A percentile compares a stretch with the other conserved stretches of the same genome.
Evolutionary conservation across 106 monocot genomes (phyloP).

Genomic region (Amphibolis antarctica): DNA sequence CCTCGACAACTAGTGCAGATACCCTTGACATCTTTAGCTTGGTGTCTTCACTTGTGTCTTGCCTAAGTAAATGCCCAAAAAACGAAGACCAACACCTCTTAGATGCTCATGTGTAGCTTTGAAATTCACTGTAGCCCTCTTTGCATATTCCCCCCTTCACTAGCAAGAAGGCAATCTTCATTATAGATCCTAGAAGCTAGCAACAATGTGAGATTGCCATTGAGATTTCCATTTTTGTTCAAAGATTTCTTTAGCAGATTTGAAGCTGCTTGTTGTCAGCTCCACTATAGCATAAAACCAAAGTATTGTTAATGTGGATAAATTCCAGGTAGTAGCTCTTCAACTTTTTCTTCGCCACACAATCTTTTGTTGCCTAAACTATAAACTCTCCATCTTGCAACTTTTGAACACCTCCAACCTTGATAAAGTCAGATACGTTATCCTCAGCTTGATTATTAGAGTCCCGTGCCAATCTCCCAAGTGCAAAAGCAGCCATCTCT

Average conservation of each 20-base stretch:
- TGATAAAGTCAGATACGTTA: no score
- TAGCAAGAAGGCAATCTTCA: conserved; percentile 35
- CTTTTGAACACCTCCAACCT: no score
- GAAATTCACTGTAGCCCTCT: conserved; percentile 36
- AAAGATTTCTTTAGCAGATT: conserved; percentile 66
- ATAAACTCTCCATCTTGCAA: no score
- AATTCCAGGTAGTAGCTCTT: conserved; percentile 76
- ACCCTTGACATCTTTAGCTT: conserved; percentile 53
- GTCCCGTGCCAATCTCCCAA: no score
- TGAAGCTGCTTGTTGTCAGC: conserved; percentile 49
- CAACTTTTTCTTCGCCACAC: no score
- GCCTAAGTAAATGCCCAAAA: conserved; percentile 55
- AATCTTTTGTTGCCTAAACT: no score
- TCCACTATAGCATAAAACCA: conserved; percentile 65
- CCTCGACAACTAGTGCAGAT: no score
- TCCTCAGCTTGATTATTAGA: no score
- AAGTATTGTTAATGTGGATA: conserved; percentile 66
- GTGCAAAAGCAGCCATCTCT: no score
- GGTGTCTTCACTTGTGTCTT: no score
- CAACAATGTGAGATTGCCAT: conserved; percentile 49
- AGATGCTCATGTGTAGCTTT: conserved; percentile 41
- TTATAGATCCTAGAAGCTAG: conserved; percentile 82
- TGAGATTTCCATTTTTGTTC: conserved; percentile 54
- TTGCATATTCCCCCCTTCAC: conserved; percentile 80
- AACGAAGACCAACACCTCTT: conserved; percentile 48